Conservation (phyloP, 805 yeast species). For the Kodamaea nitidulidarum region DNA sequence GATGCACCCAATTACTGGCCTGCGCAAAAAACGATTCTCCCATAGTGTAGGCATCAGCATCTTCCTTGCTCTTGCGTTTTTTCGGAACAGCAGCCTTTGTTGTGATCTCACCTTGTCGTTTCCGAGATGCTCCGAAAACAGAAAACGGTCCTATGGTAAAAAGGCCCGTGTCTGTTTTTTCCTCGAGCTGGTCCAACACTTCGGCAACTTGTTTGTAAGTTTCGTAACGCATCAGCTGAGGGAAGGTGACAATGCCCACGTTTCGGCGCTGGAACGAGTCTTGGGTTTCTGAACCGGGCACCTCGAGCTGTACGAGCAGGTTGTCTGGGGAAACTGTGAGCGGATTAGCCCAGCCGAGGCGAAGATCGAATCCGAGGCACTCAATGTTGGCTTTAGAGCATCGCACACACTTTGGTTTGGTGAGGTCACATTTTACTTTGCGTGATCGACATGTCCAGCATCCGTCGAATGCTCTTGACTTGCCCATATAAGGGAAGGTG, state of each 20-base stretch:
- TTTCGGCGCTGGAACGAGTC: slow-evolving; percentile 43
- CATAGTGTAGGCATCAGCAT: neutral
- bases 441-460: slow-evolving; percentile 55
- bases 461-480: slow-evolving; percentile 35
- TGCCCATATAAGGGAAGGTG: neutral
- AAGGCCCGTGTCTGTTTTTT: neutral
- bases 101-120: neutral
- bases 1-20: slow-evolving; percentile 32
- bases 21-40: slow-evolving; percentile 23
- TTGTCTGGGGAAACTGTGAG: slow-evolving; percentile 24
- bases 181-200: slow-evolving; percentile 32
- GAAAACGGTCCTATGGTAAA: slow-evolving; percentile 6
- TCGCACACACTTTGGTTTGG: slow-evolving; percentile 42
- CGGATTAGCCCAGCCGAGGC: slow-evolving; percentile 45
- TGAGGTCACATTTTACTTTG: slow-evolving; percentile 51
- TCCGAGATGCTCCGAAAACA: neutral
- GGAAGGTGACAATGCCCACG: slow-evolving; percentile 42
- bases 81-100: neutral
- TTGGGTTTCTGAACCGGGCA: slow-evolving; percentile 17
- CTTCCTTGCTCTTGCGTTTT: slow-evolving; percentile 1
- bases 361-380: slow-evolving; percentile 50
- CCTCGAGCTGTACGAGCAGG: slow-evolving; percentile 16
- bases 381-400: slow-evolving; percentile 42
- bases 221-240: slow-evolving; percentile 28
- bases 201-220: slow-evolving; percentile 38